Conservation (phyloP, 805 yeast species). For the Saturnispora besseyi region DNA sequence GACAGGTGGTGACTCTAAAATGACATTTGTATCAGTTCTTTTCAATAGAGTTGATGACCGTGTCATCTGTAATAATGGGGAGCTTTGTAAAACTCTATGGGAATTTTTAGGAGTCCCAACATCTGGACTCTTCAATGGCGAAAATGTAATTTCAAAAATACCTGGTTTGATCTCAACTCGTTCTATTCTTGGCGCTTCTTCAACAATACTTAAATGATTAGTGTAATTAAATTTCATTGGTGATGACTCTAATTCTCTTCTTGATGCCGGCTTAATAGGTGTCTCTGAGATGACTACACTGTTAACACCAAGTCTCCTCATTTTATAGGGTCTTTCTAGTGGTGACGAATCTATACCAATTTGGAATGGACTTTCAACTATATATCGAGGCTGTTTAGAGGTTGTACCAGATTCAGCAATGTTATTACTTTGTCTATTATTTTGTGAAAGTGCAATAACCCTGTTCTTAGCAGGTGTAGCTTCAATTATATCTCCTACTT, state of each 20-base stretch:
- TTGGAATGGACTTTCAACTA: slow-evolving; percentile 5
- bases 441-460: neutral
- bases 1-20: neutral
- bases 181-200: slow-evolving; percentile 6
- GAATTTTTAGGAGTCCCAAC: slow-evolving; percentile 5
- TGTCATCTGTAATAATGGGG: neutral
- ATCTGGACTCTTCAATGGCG: slow-evolving; percentile 13
- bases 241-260: neutral
- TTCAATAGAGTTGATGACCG: slow-evolving; percentile 1
- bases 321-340: neutral
- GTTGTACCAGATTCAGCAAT: neutral
- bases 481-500: slow-evolving; percentile 13
- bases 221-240: neutral
- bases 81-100: neutral
- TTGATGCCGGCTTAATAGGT: neutral
- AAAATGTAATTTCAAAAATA: slow-evolving; percentile 15
- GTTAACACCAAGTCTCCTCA: slow-evolving; percentile 6
- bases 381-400: neutral
- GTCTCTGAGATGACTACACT: neutral
- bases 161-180: slow-evolving; percentile 13
- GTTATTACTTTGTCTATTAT: neutral
- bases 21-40: neutral
- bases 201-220: neutral
- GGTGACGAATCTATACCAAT: neutral
- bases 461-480: slow-evolving; percentile 17